phyloP scores from a whole-genome alignment of 768 basidiomycete genomes.

The Cystobasidium tubakii region DNA sequence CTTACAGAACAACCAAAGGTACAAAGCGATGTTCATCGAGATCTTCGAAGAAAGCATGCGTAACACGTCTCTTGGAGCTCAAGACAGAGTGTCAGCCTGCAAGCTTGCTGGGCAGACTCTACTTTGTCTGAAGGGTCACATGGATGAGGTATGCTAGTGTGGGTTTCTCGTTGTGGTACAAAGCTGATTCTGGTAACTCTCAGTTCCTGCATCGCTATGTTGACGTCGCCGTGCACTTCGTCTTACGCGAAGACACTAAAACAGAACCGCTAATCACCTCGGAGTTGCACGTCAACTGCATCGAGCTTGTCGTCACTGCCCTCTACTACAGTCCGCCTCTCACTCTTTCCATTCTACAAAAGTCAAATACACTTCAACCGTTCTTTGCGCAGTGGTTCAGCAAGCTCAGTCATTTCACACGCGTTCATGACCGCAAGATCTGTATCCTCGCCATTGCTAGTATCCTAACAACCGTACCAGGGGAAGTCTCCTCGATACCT shows the following conservation, averaged over 20 bases:
- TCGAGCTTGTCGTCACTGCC: constrained; percentile 74
- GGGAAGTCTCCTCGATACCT: constrained; percentile 55
- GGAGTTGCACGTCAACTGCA: constrained; percentile 66
- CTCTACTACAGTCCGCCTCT: constrained; percentile 77
- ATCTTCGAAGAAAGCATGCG: constrained; percentile 72
- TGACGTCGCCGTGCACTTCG: constrained; percentile 55
- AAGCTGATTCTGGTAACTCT: constrained; percentile 12
- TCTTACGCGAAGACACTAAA: constrained; percentile 49
- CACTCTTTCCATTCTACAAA: constrained; percentile 69
- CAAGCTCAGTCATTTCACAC: constrained; percentile 57
- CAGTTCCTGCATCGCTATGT: constrained; percentile 56
- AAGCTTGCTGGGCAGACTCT: constrained; percentile 77
- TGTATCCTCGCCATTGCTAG: constrained; percentile 69
- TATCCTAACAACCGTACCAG: constrained; percentile 59
- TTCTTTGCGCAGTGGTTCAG: constrained; percentile 86
- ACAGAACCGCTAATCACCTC: constrained; percentile 56
- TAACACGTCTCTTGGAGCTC: constrained; percentile 68
- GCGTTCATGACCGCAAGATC: constrained; percentile 86
- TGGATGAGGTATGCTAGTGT: constrained; percentile 63
- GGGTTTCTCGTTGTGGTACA: constrained; percentile 14
- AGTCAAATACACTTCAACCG: constrained; percentile 58
- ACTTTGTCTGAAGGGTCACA: constrained; percentile 67
- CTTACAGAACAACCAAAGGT: constrained; percentile 67
- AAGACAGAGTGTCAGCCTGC: constrained; percentile 74
- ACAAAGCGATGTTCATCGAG: constrained; percentile 72